Evolutionary conservation across 2,329 filamentous ascomycete species (phyloP).

Genomic region (Ophiostoma quercus): DNA sequence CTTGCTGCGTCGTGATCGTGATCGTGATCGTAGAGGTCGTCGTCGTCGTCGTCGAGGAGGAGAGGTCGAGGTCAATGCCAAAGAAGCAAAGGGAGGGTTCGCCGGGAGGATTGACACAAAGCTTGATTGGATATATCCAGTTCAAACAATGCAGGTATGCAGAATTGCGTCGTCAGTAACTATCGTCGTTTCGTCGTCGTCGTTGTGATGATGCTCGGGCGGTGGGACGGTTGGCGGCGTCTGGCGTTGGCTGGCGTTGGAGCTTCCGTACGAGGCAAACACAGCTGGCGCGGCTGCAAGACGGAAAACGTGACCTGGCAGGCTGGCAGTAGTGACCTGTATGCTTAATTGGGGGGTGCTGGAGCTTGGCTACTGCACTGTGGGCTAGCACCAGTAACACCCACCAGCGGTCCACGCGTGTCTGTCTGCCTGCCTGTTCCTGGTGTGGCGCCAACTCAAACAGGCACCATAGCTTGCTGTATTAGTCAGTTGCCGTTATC

Average conservation of each 20-base stretch:
- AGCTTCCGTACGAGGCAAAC: conserved; percentile 32
- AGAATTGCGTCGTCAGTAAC: background rate
- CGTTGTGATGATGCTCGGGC: conserved; percentile 15
- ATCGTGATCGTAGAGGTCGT: conserved; percentile 11
- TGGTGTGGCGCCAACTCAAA: conserved; percentile 9
- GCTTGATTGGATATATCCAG: background rate
- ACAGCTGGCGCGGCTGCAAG: conserved; percentile 35
- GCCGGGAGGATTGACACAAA: background rate
- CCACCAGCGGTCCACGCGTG: conserved; percentile 21
- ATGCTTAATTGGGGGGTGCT: conserved; percentile 6
- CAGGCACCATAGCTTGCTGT: conserved; percentile 3
- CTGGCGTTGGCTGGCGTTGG: conserved; percentile 8
- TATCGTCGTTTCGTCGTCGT: conserved; percentile 11
- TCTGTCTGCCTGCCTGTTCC: conserved; percentile 21
- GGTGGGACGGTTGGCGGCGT: conserved; percentile 5
- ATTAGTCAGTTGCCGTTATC: conserved; percentile 11
- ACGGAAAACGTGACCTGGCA: conserved; percentile 29
- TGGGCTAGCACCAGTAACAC: background rate
- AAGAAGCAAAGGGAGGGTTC: background rate
- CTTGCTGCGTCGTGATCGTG: conserved; percentile 11
- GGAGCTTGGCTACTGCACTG: background rate
- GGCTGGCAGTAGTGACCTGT: conserved; percentile 14
- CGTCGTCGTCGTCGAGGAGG: background rate
- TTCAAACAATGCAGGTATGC: background rate
- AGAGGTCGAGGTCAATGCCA: background rate